phyloP scores from a whole-genome alignment of 192 early-diverging fungal species.

The Phycomyces nitens region DNA sequence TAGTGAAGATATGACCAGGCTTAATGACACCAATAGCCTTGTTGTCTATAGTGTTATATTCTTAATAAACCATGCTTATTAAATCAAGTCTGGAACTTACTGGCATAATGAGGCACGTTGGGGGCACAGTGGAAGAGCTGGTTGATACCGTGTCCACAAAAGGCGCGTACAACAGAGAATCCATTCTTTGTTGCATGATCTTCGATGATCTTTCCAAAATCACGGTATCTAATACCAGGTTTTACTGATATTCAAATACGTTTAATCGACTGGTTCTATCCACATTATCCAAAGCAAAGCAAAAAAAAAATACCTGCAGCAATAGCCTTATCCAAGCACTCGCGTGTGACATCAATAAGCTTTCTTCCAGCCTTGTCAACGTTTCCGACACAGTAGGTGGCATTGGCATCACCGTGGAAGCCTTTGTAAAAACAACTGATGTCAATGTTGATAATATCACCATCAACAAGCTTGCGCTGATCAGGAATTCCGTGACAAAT shows the following conservation, averaged over 20 bases:
- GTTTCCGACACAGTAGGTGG: slow-evolving; percentile 87
- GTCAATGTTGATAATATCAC: slow-evolving; percentile 96
- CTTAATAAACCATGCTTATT: neutral
- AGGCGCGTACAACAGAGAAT: slow-evolving; percentile 88
- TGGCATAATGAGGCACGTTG: slow-evolving; percentile 89
- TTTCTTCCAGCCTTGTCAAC: slow-evolving; percentile 70
- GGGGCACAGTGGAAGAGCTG: slow-evolving; percentile 88
- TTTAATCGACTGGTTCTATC: too few relatives aligned
- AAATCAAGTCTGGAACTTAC: slow-evolving; percentile 20
- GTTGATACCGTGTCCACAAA: slow-evolving; percentile 90
- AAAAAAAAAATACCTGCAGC: slow-evolving; percentile 59
- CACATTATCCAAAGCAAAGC: too few relatives aligned
- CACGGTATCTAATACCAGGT: slow-evolving; percentile 87
- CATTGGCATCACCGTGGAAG: slow-evolving; percentile 92
- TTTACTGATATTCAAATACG: slow-evolving; percentile 66
- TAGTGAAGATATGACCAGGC: slow-evolving; percentile 93
- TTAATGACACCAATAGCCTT: slow-evolving; percentile 95
- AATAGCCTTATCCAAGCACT: slow-evolving; percentile 91
- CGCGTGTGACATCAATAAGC: slow-evolving; percentile 76
- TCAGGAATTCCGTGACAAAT: slow-evolving; percentile 99
- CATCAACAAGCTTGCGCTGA: slow-evolving; percentile 85
- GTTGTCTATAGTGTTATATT: slow-evolving; percentile 49
- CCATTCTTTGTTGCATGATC: slow-evolving; percentile 76
- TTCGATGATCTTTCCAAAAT: slow-evolving; percentile 88
- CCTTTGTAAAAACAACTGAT: slow-evolving; percentile 86